These are phyloP conservation scores for Lyophyllum semitale DNA, from an alignment of 768 basidiomycete species.

Conservation along the genomic window DNA sequence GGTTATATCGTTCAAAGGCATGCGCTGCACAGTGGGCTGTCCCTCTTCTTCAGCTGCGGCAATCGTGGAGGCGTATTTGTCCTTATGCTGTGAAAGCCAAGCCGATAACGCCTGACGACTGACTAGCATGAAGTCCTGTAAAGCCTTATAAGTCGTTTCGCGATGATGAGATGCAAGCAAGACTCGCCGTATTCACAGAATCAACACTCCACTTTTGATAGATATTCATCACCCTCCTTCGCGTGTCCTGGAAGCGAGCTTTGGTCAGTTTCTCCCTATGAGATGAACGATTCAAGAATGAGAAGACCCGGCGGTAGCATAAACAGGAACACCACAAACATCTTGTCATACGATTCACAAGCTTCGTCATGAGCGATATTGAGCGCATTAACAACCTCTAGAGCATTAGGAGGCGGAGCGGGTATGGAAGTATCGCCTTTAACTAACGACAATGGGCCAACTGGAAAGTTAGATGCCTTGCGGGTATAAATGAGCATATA, in stretches of 20 bases:
- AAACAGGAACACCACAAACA: conserved; percentile 33
- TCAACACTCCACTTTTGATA: conserved; percentile 63
- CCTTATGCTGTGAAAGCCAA: conserved; percentile 55
- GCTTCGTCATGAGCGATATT: conserved; percentile 58
- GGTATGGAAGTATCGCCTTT: conserved; percentile 1
- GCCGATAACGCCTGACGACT: conserved; percentile 59
- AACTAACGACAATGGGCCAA: not conserved
- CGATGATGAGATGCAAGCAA: not conserved
- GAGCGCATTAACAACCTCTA: conserved; percentile 50
- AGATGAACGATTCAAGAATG: too few species aligned
- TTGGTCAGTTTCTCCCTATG: conserved; percentile 45
- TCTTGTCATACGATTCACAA: conserved; percentile 48
- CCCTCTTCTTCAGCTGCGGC: conserved; percentile 5
- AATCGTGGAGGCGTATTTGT: conserved; percentile 18
- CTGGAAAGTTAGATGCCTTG: conserved; percentile 21
- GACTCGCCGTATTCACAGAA: conserved; percentile 48
- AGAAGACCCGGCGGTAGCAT: not conserved
- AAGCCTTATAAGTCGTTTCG: not conserved
- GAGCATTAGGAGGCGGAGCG: conserved; percentile 56
- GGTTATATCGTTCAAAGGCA: conserved; percentile 47
- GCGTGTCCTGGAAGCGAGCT: conserved; percentile 48
- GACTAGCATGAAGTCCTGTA: conserved; percentile 56
- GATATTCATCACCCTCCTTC: conserved; percentile 57
- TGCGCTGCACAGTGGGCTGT: conserved; percentile 18
- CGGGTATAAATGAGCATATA: conserved; percentile 94